Evolutionary conservation across 2,329 filamentous ascomycete genomes (phyloP), one percentile per base, ranked within the genome.

Genomic region (Alternaria ventricosa): DNA sequence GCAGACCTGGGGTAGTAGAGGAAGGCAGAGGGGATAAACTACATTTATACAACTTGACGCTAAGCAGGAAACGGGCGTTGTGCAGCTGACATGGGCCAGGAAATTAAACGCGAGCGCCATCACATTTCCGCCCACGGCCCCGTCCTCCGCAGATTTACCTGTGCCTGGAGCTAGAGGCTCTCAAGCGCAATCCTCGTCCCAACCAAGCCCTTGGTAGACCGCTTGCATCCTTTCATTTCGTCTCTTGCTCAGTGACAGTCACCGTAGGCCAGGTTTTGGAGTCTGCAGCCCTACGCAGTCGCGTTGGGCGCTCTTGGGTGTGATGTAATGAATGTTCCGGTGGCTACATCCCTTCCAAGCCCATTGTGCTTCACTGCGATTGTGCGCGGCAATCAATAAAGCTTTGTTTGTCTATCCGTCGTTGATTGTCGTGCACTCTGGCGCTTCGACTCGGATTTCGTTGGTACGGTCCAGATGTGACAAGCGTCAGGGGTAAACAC

Each of bases 271-370:
- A 45, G 43, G 65, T 69, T 71, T 69, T 63, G 56, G 33, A 65
- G 63, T 61, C 49, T 28, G 61, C 45, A 22, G 55, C 60, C 47
- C 59, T 43, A 51, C 54, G n/a, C 12, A 56, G 45, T 11, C 28
- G 58, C 57, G 70, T 63, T 73, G 68, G 64, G 53, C 62, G 56
- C 61, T 54, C 55, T n/a, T 11, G 43, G n/a, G 10, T 41, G 15
- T 50, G 30, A 44, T 30, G 33, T 45, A 30, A 50, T 45, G 69
- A 68, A 43, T 69, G 65, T 72, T n/a, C 44, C 43, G 74, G 76
- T 70, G 81, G 86, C 81, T 86, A 86, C 75, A 80, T 87, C 71
- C 13, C 51, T 36, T 41, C 58, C 36, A 33, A 41, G 36, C 49
- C 23, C 49, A 25, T 53, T 23, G 49, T 53, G 49, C 49, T 53